phyloP scores from a whole-genome alignment of 2,329 filamentous ascomycete species.

The Coniochaeta sp. region DNA sequence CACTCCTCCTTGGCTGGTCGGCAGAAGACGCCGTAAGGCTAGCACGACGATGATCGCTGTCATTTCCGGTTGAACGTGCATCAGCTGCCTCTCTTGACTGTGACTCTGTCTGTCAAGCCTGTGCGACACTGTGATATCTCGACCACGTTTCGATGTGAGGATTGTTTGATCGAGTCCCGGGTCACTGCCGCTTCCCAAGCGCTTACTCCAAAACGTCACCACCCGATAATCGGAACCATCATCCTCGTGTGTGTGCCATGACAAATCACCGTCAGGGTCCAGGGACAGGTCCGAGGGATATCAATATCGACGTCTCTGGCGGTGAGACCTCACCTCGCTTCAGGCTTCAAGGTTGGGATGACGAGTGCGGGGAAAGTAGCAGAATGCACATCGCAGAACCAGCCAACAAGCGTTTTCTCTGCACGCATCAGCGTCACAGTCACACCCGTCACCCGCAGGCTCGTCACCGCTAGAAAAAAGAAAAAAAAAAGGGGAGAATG shows the following conservation, averaged over 20 bases:
- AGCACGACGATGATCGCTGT: not conserved
- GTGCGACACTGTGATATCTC: too few relatives aligned
- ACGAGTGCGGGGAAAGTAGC: not conserved
- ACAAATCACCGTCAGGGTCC: not conserved
- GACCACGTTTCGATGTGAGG: too few relatives aligned
- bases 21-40: not conserved
- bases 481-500: not conserved
- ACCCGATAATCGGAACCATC: not conserved
- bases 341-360: not conserved
- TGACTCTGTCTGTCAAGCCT: too few relatives aligned
- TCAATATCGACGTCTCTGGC: not conserved
- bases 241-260: not conserved
- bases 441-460: not conserved
- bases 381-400: not conserved
- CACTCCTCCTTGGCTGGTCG: not conserved
- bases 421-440: not conserved
- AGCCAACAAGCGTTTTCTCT: not conserved
- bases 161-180: not conserved
- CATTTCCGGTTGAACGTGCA: not conserved
- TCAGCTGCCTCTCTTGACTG: not conserved
- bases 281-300: not conserved
- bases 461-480: not conserved
- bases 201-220: not conserved
- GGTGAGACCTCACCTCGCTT: not conserved
- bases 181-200: not conserved